Evolutionary conservation across 176 grass and related monocot genomes (phyloP).

Genomic region (Bromus sterilis): DNA sequence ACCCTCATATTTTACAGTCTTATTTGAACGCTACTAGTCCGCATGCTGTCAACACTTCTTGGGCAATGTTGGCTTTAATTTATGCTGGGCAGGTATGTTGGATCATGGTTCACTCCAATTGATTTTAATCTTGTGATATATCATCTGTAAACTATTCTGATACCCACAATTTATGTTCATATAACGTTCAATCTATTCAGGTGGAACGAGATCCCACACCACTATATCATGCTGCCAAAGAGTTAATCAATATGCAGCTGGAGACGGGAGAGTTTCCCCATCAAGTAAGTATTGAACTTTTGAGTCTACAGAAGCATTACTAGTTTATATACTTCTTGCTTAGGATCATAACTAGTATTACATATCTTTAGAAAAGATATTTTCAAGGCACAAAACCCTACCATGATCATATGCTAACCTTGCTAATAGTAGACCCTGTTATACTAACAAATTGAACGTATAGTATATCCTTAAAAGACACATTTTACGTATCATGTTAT

Average conservation of each 20-base stretch:
- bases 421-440: background rate
- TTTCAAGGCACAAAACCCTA: background rate
- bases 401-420: background rate
- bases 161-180: background rate
- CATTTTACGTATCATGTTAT: background rate
- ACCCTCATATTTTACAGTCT: background rate
- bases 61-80: background rate
- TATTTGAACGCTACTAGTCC: background rate
- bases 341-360: background rate
- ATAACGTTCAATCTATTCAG: background rate
- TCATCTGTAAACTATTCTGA: background rate
- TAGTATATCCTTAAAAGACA: no score
- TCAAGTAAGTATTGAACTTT: conserved; percentile 13
- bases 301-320: background rate
- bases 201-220: conserved; percentile 38
- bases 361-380: background rate
- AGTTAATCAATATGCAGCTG: conserved; percentile 54
- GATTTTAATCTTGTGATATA: no score
- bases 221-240: conserved; percentile 36
- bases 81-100: background rate
- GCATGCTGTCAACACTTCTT: background rate
- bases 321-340: background rate
- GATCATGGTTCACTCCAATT: background rate
- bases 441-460: no score
- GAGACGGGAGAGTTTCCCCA: conserved; percentile 51